Evolutionary conservation across 225 moss, liverwort and hornwort genomes (phyloP).

Genomic region (Polytrichum commune): DNA sequence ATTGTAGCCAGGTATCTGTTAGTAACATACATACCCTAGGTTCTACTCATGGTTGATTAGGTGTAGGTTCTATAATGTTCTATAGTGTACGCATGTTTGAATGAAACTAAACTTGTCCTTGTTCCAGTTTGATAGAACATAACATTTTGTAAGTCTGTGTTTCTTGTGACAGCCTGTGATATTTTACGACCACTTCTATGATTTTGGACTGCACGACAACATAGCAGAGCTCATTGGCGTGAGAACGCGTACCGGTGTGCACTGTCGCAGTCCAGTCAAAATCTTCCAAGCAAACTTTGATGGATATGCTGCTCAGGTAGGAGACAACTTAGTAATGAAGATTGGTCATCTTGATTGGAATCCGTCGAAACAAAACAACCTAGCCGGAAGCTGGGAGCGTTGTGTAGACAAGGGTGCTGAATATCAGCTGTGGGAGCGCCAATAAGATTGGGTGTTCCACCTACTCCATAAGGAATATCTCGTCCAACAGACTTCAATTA

Average conservation of each 20-base stretch:
- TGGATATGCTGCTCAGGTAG: slow-evolving; percentile 80
- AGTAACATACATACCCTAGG: no score
- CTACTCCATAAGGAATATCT: background rate
- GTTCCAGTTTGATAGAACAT: background rate
- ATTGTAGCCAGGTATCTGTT: no score
- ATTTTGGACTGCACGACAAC: slow-evolving; percentile 84
- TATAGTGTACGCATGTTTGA: no score
- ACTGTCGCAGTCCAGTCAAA: slow-evolving; percentile 70
- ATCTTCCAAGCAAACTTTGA: slow-evolving; percentile 85
- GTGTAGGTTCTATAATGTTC: no score
- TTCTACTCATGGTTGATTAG: no score
- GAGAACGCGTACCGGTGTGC: slow-evolving; percentile 68
- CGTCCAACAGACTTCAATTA: no score
- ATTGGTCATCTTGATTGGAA: slow-evolving; percentile 85
- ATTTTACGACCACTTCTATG: slow-evolving; percentile 91
- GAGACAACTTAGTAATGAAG: slow-evolving; percentile 74
- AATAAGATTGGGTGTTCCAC: slow-evolving; percentile 13
- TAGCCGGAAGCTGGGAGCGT: slow-evolving; percentile 64
- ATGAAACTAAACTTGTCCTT: background rate
- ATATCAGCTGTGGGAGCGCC: slow-evolving; percentile 81
- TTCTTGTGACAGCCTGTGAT: slow-evolving; percentile 68
- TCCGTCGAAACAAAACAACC: slow-evolving; percentile 82
- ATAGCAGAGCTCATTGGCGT: slow-evolving; percentile 82
- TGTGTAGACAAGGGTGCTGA: slow-evolving; percentile 62
- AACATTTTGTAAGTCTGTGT: background rate